Conservation (phyloP, 108 stramenopile species). For the Nitzschia putrida region DNA sequence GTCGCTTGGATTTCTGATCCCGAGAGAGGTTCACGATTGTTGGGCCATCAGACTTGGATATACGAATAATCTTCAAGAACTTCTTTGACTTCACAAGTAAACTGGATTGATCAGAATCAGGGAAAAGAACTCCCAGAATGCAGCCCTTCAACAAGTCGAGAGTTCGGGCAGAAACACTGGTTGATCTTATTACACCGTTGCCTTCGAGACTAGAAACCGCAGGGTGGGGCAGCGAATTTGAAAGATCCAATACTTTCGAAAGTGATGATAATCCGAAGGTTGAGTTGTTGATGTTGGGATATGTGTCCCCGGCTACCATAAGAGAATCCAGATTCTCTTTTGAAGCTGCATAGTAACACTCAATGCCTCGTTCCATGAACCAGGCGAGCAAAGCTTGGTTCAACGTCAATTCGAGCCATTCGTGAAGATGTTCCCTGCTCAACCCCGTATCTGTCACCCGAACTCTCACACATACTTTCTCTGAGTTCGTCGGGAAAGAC, state of each 20-base stretch:
- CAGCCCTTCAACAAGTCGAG: slow-evolving; percentile 50
- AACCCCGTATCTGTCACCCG: slow-evolving; percentile 65
- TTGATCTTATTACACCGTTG: slow-evolving; percentile 44
- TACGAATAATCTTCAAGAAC: slow-evolving; percentile 23
- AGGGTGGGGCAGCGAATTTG: slow-evolving; percentile 65
- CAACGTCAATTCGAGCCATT: slow-evolving; percentile 64
- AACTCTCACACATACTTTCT: slow-evolving; percentile 36
- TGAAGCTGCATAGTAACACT: slow-evolving; percentile 17
- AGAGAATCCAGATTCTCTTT: neutral
- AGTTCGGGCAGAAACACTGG: slow-evolving; percentile 54
- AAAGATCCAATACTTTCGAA: slow-evolving; percentile 41
- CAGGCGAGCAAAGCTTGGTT: slow-evolving; percentile 71
- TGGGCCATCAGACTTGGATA: slow-evolving; percentile 26
- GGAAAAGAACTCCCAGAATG: slow-evolving; percentile 14
- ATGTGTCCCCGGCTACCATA: neutral
- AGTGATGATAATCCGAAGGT: slow-evolving; percentile 57
- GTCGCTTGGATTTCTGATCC: neutral
- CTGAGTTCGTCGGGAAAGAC: slow-evolving; percentile 8
- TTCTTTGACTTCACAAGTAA: slow-evolving; percentile 1
- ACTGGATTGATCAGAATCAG: neutral
- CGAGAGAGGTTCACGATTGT: slow-evolving; percentile 29
- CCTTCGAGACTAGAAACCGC: slow-evolving; percentile 41
- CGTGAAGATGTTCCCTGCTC: slow-evolving; percentile 57
- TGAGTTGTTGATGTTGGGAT: slow-evolving; percentile 28
- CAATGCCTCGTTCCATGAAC: slow-evolving; percentile 59